Base-by-base conservation (phyloP, 495 filamentous ascomycete genomes). In the Penicillium longicatenatum region DNA sequence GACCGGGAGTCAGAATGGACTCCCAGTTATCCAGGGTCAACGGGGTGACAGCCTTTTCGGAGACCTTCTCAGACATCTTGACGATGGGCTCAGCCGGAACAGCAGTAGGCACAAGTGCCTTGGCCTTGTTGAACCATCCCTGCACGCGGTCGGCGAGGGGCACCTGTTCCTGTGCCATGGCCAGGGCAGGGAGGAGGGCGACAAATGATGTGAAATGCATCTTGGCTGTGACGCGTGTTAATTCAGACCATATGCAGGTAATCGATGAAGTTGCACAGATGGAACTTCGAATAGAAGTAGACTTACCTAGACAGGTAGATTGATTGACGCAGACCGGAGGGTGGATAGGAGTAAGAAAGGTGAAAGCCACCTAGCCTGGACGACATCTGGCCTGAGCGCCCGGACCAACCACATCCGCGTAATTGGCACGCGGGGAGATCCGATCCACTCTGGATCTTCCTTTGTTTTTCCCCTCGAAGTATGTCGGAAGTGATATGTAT, bases 1-100 rank as follows among this genome's bases (percentile, higher is more conserved):
- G 75, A 9, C 86, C 81, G 9, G 88, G 86, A 21, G 75, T 80
- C 58, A 92, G 83, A 53, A 90, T 71, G 14, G 80, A 65, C 62
- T 88, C 82, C 86, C 89, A 94, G 83, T 90, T 90, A 45, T 82
- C 70, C 58, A 88, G 75, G 37, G 84, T 89, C 59, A 97, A 71
- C n/a, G 66, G 71, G 37, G 76, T 75, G 60, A 89, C 82, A 51
- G 74, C 70, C 64, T 86, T 81, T 69, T 78, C 77, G 16, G 78
- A 76, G 52, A 82, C 71, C 70, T 83, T 81, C 55, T 82, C 76
- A 19, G 80, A 78, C 56, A 73, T 71, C 65, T 83, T 76, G 52
- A 79, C 76, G 56, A 81, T 62, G 5, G 82, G 80, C 42, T 76
- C 67, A 29, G 74, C 73, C 1, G 80, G 74, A 35, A 76, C 79